Base-by-base conservation (phyloP, 177 flowering plant species). In the Tripterygium wilfordii region DNA sequence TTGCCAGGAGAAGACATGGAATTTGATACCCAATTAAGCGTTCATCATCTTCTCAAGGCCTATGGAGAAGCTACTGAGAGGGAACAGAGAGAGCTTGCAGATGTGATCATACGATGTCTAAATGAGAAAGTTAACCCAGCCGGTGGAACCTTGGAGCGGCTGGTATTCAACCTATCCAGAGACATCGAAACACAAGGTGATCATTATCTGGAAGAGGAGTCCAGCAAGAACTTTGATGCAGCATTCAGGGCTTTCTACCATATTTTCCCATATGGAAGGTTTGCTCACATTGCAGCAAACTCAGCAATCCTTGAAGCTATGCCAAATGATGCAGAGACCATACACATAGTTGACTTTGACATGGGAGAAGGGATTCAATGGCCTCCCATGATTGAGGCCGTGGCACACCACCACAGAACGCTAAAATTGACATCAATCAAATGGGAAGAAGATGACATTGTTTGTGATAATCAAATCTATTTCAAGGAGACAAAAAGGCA, bases 301-400 rank as follows among this genome's bases (percentile, higher is more conserved):
- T 29, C 63, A 1, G 67, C 80, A 0, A 79, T 84, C 39, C 70
- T 81, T 9, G 80, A 71, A 48, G 54, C 75, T 4, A 45, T 78
- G 21, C 83, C 85, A 0, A 45, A 31, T 13, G 72, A 71, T 26
- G 62, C 57, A 1, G 75, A 64, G 13, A 40, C 24, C 0, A 14
- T 80, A 9, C 77, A 58, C 46, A 58, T 74, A 15, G 39, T 76
- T 0, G 91, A 80, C 31, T 80, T 74, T 20, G 83, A 80, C 53
- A 50, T 75, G 17, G 65, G 79, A 25, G 78, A 75, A 27, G 91
- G 85, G 22, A 26, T 77, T 32, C 87, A 83, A 42, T 80, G 83
- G 85, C 63, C 78, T 53, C 44, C 78, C 2, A 0, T 83, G 28
- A 56, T 81, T 22, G 85, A 79, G 61, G 66, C 61, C 44, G 18